Conservation (phyloP, 768 basidiomycete genomes). For the Suillus ampliporus region DNA sequence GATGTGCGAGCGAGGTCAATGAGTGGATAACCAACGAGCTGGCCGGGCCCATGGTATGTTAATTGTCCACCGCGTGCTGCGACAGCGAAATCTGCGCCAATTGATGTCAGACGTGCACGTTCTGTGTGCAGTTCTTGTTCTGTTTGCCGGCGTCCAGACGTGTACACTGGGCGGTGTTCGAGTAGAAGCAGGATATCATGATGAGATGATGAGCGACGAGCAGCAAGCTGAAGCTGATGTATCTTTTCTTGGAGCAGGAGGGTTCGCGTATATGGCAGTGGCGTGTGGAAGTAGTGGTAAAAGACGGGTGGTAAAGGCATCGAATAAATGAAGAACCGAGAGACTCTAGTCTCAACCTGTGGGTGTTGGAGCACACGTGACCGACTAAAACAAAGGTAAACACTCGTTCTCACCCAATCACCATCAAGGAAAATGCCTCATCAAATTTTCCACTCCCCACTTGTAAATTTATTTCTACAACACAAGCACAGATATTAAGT, state of each 20-base stretch:
- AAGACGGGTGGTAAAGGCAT: slow-evolving; percentile 63
- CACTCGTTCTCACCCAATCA: background rate
- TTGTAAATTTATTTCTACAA: too few species aligned
- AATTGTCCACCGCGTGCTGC: slow-evolving; percentile 90
- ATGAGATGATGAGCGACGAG: slow-evolving; percentile 53
- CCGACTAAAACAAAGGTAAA: background rate
- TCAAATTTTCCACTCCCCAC: too few species aligned
- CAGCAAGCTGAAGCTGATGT: slow-evolving; percentile 66
- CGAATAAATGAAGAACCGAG: background rate
- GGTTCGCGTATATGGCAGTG: slow-evolving; percentile 75
- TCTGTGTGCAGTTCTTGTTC: slow-evolving; percentile 64
- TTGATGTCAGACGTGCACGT: slow-evolving; percentile 61
- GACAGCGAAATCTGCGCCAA: slow-evolving; percentile 88
- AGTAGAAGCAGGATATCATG: slow-evolving; percentile 77
- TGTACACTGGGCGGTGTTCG: slow-evolving; percentile 94
- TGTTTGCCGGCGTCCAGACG: slow-evolving; percentile 87
- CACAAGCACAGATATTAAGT: background rate
- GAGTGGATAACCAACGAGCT: slow-evolving; percentile 94
- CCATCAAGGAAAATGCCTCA: too few species aligned
- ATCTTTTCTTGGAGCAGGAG: slow-evolving; percentile 74
- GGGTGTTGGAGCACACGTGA: background rate
- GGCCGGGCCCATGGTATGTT: slow-evolving; percentile 98
- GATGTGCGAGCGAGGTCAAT: slow-evolving; percentile 84
- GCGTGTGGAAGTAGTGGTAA: slow-evolving; percentile 79
- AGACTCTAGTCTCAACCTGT: too few species aligned